Percentiles rank a stretch among this genome's conserved stretches.
phyloP scores from a whole-genome alignment of 192 early-diverging fungal species.

The Gigaspora rosea region DNA sequence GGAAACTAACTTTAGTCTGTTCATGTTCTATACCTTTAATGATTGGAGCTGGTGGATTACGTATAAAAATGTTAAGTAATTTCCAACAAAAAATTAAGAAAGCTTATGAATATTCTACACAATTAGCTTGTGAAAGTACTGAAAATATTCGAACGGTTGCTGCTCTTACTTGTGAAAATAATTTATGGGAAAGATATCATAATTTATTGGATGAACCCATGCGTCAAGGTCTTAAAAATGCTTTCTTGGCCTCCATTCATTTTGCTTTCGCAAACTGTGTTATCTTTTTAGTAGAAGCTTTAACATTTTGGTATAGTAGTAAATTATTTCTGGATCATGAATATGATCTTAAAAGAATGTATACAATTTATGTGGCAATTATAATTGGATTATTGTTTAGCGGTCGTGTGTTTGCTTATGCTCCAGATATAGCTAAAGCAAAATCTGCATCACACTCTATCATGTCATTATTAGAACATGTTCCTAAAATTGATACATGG shows the following conservation, averaged over 20 bases:
- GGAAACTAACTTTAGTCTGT: conserved; percentile 64
- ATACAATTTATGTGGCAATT: conserved; percentile 37
- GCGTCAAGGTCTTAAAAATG: conserved; percentile 38
- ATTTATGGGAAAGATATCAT: conserved; percentile 46
- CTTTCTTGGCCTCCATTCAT: conserved; percentile 41
- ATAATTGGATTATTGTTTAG: conserved; percentile 41
- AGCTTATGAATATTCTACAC: too few species aligned
- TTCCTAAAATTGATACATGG: conserved; percentile 47
- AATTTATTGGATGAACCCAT: conserved; percentile 47
- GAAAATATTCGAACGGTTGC: not conserved
- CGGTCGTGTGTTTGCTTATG: conserved; percentile 50
- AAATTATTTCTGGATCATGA: conserved; percentile 32
- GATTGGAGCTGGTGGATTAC: conserved; percentile 58
- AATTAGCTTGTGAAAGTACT: too few species aligned
- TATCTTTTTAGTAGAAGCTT: conserved; percentile 48
- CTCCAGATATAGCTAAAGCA: conserved; percentile 62
- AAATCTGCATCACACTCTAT: conserved; percentile 55
- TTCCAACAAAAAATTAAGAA: too few species aligned
- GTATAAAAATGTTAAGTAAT: conserved; percentile 55
- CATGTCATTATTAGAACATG: conserved; percentile 51
- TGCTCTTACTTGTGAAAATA: conserved; percentile 56
- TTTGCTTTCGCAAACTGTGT: conserved; percentile 51
- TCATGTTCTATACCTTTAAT: conserved; percentile 70
- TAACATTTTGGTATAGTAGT: not conserved
- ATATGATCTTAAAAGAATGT: conserved; percentile 30